Conservation (phyloP, 495 filamentous ascomycete species). For the Parathielavia appendiculata region DNA sequence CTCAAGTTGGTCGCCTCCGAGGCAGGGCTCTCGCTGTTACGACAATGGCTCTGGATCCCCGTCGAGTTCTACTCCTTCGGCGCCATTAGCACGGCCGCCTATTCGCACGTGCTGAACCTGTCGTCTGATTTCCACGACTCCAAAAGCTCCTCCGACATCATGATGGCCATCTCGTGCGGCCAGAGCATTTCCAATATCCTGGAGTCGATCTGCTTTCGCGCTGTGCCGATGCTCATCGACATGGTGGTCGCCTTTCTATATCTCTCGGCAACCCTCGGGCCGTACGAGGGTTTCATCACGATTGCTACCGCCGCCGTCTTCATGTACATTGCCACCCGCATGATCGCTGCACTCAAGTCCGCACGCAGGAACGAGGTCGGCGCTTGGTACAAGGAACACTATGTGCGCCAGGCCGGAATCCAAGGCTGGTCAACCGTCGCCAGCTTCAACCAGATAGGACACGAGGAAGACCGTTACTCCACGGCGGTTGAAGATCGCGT, state of each 20-base stretch:
- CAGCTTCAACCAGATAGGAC: slow-evolving; percentile 64
- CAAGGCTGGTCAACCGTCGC: slow-evolving; percentile 65
- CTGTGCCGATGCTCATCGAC: slow-evolving; percentile 68
- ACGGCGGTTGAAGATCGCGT: slow-evolving; percentile 43
- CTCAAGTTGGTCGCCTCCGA: slow-evolving; percentile 53
- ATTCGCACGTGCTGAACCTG: slow-evolving; percentile 70
- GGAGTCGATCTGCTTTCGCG: slow-evolving; percentile 60
- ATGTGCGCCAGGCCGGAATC: slow-evolving; percentile 58
- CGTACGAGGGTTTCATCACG: slow-evolving; percentile 69
- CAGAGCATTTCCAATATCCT: slow-evolving; percentile 57
- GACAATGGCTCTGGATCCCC: slow-evolving; percentile 59
- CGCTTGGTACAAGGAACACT: slow-evolving; percentile 51
- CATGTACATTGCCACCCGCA: slow-evolving; percentile 54
- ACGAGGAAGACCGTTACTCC: slow-evolving; percentile 61
- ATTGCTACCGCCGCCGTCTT: slow-evolving; percentile 57
- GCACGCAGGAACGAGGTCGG: slow-evolving; percentile 31
- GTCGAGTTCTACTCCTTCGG: slow-evolving; percentile 60
- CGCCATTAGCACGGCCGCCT: slow-evolving; percentile 58
- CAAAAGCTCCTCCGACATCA: slow-evolving; percentile 67
- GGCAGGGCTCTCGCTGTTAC: slow-evolving; percentile 51
- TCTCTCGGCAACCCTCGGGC: slow-evolving; percentile 62
- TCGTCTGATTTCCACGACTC: slow-evolving; percentile 75
- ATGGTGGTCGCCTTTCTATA: slow-evolving; percentile 63
- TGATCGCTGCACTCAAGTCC: slow-evolving; percentile 41
- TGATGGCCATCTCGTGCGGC: slow-evolving; percentile 61